Conservation (phyloP, 2,329 filamentous ascomycete species). For the Aspergillus transmontanensis region DNA sequence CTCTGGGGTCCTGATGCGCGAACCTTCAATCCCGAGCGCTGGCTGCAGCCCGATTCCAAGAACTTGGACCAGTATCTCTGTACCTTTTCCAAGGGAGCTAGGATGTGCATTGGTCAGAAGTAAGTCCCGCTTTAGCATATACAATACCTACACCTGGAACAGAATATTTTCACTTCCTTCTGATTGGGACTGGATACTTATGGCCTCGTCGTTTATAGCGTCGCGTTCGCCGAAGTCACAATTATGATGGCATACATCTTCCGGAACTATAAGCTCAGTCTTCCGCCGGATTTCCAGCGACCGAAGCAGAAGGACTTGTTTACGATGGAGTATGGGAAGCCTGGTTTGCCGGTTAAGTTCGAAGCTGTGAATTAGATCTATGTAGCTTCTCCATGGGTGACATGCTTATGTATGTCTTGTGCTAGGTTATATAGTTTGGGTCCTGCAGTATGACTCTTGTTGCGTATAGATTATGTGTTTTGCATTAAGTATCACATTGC, state of each 20-base stretch:
- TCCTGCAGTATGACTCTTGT: not conserved
- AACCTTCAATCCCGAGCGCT: constrained; percentile 9
- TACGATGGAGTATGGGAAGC: not conserved
- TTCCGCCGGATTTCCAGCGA: not conserved
- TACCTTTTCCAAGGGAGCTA: not conserved
- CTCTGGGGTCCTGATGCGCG: constrained; percentile 10
- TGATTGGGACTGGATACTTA: not conserved
- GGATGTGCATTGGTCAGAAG: not conserved
- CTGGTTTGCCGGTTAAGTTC: not conserved
- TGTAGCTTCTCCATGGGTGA: not conserved
- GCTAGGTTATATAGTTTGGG: not conserved
- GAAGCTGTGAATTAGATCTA: not conserved
- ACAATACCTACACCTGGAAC: too few species aligned
- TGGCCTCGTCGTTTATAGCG: not conserved
- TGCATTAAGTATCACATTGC: too few species aligned
- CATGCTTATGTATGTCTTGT: not conserved
- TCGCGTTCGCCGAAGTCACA: not conserved
- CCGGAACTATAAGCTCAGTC: not conserved
- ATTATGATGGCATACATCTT: not conserved
- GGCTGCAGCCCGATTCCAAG: constrained; percentile 4
- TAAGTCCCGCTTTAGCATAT: not conserved
- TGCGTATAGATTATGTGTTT: too few species aligned
- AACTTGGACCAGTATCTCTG: not conserved
- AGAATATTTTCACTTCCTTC: not conserved
- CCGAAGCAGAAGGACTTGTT: not conserved